Evolutionary conservation across 139 green algal species (phyloP).

Genomic region (Spirogloea muscicola): DNA sequence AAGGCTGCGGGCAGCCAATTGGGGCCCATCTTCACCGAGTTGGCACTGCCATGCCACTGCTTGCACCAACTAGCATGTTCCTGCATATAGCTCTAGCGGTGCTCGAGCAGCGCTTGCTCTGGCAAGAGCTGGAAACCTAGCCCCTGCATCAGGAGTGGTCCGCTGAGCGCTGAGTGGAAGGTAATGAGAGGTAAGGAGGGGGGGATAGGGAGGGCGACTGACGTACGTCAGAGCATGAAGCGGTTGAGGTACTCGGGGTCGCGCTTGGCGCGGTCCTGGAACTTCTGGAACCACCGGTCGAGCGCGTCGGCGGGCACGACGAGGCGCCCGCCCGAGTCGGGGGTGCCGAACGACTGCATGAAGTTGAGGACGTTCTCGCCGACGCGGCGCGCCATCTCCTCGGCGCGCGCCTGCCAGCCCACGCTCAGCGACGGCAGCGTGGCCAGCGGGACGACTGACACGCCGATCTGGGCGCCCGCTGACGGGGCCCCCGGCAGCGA

Average conservation of each 20-base stretch:
- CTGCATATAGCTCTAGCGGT: too few species aligned
- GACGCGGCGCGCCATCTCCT: constrained; percentile 33
- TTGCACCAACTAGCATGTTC: too few species aligned
- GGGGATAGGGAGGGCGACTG: too few species aligned
- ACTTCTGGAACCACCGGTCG: constrained; percentile 55
- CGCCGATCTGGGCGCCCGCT: constrained; percentile 44
- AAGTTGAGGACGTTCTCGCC: constrained; percentile 46
- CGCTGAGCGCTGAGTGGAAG: too few species aligned
- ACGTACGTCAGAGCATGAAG: too few species aligned
- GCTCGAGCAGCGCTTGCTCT: too few species aligned
- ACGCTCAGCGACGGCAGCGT: constrained; percentile 33
- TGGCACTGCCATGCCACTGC: too few species aligned
- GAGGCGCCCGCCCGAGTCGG: constrained; percentile 11
- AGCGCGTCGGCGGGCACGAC: constrained; percentile 53
- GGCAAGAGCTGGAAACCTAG: too few species aligned
- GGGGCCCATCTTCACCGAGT: too few species aligned
- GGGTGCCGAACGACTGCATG: constrained; percentile 41
- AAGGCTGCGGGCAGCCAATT: too few species aligned
- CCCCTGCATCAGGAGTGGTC: too few species aligned
- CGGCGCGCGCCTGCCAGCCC: constrained; percentile 1
- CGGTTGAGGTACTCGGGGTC: constrained; percentile 41
- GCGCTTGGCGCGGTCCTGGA: constrained; percentile 36
- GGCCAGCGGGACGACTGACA: constrained; percentile 46
- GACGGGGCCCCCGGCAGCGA: neutral
- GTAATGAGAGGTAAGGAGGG: too few species aligned